A percentile compares a stretch with the other conserved stretches of the same genome.
Evolutionary conservation across 2,329 filamentous ascomycete species (phyloP).

Genomic region (Pseudocercospora cruenta): DNA sequence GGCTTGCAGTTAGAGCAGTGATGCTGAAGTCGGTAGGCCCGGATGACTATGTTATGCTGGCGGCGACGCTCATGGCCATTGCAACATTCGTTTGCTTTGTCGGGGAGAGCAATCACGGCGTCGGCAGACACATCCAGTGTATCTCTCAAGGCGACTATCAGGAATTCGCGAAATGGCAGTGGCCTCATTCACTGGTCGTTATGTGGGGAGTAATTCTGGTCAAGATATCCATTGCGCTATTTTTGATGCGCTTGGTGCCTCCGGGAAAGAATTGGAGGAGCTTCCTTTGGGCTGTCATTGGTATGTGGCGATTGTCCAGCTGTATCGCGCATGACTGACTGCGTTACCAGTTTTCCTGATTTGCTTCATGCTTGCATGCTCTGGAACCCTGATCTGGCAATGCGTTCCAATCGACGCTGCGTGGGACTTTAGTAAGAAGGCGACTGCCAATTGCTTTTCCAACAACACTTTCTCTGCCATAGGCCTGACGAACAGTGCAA

Average conservation of each 20-base stretch:
- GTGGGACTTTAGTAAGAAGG: constrained; percentile 46
- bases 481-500: constrained; percentile 52
- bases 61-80: constrained; percentile 44
- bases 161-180: constrained; percentile 48
- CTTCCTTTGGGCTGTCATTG: constrained; percentile 49
- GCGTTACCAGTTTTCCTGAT: constrained; percentile 45
- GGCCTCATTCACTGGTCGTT: constrained; percentile 52
- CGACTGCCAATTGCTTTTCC: constrained; percentile 49
- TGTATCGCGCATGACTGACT: constrained; percentile 20
- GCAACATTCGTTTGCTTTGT: constrained; percentile 48
- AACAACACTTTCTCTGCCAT: constrained; percentile 47
- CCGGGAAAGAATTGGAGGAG: constrained; percentile 45
- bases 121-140: constrained; percentile 50
- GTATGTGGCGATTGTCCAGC: constrained; percentile 37
- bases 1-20: constrained; percentile 45
- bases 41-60: constrained; percentile 55
- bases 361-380: constrained; percentile 48
- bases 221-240: constrained; percentile 54
- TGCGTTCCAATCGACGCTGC: constrained; percentile 51
- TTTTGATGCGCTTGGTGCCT: constrained; percentile 50
- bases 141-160: constrained; percentile 36
- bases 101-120: constrained; percentile 49
- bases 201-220: constrained; percentile 51
- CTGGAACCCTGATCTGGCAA: constrained; percentile 53
- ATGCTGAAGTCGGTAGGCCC: constrained; percentile 54